phyloP scores from a whole-genome alignment of 441 rosid genomes.

The Biscutella laevigata region DNA sequence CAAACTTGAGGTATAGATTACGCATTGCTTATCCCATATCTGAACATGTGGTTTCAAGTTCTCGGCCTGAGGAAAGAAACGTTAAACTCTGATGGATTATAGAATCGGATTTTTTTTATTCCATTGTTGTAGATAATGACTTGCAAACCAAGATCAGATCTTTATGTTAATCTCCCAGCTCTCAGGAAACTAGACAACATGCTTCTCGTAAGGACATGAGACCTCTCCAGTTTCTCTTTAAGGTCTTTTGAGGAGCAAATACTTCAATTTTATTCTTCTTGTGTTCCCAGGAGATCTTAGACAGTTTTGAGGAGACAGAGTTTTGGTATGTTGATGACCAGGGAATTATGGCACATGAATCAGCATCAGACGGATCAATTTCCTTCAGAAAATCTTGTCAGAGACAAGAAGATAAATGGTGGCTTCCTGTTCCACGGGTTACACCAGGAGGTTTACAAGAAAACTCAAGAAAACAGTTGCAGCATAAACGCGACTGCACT shows the following conservation, averaged over 20 bases:
- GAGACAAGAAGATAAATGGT: slow-evolving; percentile 98
- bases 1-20: slow-evolving; percentile 68
- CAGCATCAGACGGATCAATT: slow-evolving; percentile 69
- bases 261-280: neutral
- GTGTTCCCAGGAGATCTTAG: slow-evolving; percentile 67
- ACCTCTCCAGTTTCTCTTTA: neutral
- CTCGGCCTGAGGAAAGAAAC: neutral
- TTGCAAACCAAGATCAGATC: slow-evolving; percentile 86
- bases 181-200: slow-evolving; percentile 86
- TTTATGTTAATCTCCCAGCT: slow-evolving; percentile 79
- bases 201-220: slow-evolving; percentile 66
- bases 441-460: slow-evolving; percentile 75
- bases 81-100: neutral
- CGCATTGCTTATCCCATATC: neutral
- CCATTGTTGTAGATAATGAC: slow-evolving; percentile 69
- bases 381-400: slow-evolving; percentile 66
- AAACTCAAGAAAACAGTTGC: slow-evolving; percentile 67
- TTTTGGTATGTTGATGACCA: slow-evolving; percentile 97
- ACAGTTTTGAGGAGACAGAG: slow-evolving; percentile 65
- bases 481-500: slow-evolving; percentile 84
- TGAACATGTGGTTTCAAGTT: neutral
- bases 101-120: neutral
- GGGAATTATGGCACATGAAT: slow-evolving; percentile 68
- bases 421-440: slow-evolving; percentile 96
- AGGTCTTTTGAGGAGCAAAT: slow-evolving; percentile 6